These are phyloP conservation scores for Lathyrus tuberosus DNA, from an alignment of 306 rosid species.

Conservation along the genomic window DNA sequence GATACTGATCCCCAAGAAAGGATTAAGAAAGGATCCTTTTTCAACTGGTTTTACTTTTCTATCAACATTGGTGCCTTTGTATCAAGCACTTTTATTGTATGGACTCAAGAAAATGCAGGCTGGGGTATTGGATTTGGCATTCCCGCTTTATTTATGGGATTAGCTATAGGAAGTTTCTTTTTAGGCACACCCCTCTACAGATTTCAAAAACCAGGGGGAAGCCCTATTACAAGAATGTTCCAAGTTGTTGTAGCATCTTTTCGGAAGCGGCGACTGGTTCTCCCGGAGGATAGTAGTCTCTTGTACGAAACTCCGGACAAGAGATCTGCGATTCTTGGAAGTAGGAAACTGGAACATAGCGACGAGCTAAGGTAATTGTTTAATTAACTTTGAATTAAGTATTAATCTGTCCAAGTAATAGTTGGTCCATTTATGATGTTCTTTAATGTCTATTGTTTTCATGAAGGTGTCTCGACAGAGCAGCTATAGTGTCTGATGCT, in stretches of 20 bases:
- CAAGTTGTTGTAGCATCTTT: slow-evolving; percentile 90
- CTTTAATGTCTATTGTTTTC: slow-evolving; percentile 4
- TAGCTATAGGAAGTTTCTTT: slow-evolving; percentile 82
- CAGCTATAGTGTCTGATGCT: slow-evolving; percentile 67
- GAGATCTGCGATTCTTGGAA: slow-evolving; percentile 80
- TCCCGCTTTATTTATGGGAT: slow-evolving; percentile 85
- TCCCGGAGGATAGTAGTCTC: slow-evolving; percentile 70
- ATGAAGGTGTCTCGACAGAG: slow-evolving; percentile 90
- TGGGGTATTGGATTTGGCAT: slow-evolving; percentile 99
- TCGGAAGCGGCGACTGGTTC: slow-evolving; percentile 59
- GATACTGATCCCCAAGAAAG: slow-evolving; percentile 86
- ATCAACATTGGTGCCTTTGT: slow-evolving; percentile 87
- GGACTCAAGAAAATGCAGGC: slow-evolving; percentile 92
- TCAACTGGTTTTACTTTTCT: slow-evolving; percentile 96
- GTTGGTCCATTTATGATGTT: not conserved
- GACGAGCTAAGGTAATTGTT: slow-evolving; percentile 68
- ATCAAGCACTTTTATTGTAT: slow-evolving; percentile 80
- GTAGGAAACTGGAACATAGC: slow-evolving; percentile 82
- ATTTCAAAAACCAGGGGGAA: slow-evolving; percentile 95
- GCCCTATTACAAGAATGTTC: slow-evolving; percentile 92
- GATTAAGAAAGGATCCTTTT: slow-evolving; percentile 87
- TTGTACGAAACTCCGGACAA: slow-evolving; percentile 77
- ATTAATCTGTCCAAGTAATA: not conserved
- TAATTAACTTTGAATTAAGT: slow-evolving; percentile 26
- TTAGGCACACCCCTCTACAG: slow-evolving; percentile 82